phyloP scores from a whole-genome alignment of 2,329 filamentous ascomycete species.

The Colletotrichum euphorbiae region DNA sequence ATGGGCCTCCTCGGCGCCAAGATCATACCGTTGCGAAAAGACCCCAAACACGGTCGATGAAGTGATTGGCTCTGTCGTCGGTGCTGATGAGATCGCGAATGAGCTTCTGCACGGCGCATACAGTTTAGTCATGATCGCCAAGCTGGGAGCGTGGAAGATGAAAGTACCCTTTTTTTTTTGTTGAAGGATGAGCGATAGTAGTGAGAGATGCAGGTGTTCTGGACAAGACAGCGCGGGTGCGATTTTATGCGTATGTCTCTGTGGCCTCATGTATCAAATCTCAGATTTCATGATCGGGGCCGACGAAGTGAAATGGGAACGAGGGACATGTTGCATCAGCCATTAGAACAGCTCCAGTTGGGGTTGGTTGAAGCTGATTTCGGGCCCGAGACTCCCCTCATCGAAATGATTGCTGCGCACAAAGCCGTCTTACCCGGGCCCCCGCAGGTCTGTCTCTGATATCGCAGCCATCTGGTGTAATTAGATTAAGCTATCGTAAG shows the following conservation, averaged over 20 bases:
- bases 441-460: not conserved
- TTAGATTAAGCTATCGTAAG: not conserved
- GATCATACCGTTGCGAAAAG: slow-evolving; percentile 48
- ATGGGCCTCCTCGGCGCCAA: slow-evolving; percentile 43
- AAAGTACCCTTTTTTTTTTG: too few relatives aligned
- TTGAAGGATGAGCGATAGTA: not conserved
- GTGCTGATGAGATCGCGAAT: slow-evolving; percentile 46
- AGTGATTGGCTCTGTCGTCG: slow-evolving; percentile 46
- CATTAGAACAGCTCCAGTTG: too few relatives aligned
- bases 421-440: not conserved
- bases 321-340: too few relatives aligned
- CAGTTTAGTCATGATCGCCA: slow-evolving; percentile 1
- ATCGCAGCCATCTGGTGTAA: not conserved
- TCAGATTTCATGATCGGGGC: too few relatives aligned
- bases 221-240: not conserved
- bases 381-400: not conserved
- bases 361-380: not conserved
- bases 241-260: too few relatives aligned
- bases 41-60: slow-evolving; percentile 50
- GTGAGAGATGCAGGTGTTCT: not conserved
- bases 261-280: too few relatives aligned
- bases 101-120: slow-evolving; percentile 46
- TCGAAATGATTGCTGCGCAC: not conserved
- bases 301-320: too few relatives aligned
- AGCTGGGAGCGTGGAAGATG: not conserved